Evolutionary conservation across 75 land plant species (phyloP).

Genomic region (Sequoia sempervirens): DNA sequence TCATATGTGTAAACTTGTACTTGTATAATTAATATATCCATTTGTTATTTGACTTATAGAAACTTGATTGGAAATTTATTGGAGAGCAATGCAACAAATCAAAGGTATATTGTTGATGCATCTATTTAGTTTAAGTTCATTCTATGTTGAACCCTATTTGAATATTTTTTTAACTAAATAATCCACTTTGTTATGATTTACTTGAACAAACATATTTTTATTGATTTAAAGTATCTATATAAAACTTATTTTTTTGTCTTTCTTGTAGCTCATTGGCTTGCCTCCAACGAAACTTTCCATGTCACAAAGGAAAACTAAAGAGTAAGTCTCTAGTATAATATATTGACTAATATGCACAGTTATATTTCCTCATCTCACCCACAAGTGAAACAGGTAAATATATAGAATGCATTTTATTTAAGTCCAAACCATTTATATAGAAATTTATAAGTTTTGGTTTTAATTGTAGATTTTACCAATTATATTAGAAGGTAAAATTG

Average conservation of each 20-base stretch:
- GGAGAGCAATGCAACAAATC: neutral
- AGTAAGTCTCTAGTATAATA: neutral
- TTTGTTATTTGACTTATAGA: neutral
- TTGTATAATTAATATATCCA: neutral
- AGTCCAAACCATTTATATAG: too few species aligned
- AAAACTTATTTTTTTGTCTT: neutral
- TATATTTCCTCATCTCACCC: too few species aligned
- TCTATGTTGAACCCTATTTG: neutral
- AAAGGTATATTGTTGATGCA: neutral
- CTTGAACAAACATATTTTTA: neutral
- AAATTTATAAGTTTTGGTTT: too few species aligned
- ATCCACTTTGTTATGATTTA: neutral
- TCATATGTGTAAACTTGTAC: too few species aligned
- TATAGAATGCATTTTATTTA: too few species aligned
- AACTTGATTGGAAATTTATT: constrained; percentile 1
- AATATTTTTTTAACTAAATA: neutral
- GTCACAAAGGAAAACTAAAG: neutral
- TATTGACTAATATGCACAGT: too few species aligned
- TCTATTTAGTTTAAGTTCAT: neutral
- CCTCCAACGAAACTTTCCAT: constrained; percentile 2
- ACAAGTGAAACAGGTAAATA: too few species aligned
- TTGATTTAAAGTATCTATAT: neutral
- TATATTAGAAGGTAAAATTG: too few species aligned
- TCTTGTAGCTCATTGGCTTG: neutral
- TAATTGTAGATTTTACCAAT: too few species aligned